Conservation (phyloP, 306 rosid species). For the Cicer pinnatifidum region DNA sequence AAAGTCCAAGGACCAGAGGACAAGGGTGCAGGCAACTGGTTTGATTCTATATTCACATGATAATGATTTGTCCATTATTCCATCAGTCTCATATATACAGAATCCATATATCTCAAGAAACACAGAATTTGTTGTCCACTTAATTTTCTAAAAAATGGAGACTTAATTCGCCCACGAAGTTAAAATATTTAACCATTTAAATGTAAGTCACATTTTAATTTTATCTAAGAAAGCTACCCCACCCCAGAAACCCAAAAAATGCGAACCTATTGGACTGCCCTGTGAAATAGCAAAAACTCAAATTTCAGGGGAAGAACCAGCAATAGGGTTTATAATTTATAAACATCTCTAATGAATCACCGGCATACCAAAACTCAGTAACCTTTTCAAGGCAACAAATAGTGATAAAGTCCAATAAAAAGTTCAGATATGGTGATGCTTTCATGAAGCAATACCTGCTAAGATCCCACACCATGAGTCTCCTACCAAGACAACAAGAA, state of each 20-base stretch:
- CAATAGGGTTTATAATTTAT: slow-evolving; percentile 1
- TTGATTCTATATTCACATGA: slow-evolving; percentile 1
- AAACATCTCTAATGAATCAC: slow-evolving; percentile 20
- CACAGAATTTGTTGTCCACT: background rate
- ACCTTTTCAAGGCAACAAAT: slow-evolving; percentile 18
- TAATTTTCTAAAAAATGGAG: background rate
- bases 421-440: slow-evolving; percentile 19
- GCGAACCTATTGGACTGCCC: slow-evolving; percentile 6
- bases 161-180: background rate
- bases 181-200: background rate
- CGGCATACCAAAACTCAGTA: slow-evolving; percentile 9
- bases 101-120: slow-evolving; percentile 18
- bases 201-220: background rate
- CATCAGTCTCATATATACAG: background rate
- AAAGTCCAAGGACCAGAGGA: background rate
- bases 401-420: slow-evolving; percentile 8
- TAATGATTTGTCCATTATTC: slow-evolving; percentile 8
- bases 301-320: slow-evolving; percentile 16
- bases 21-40: background rate
- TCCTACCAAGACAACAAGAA: slow-evolving; percentile 94
- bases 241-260: background rate
- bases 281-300: slow-evolving; percentile 3
- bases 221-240: background rate
- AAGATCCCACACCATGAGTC: slow-evolving; percentile 99
- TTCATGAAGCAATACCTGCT: slow-evolving; percentile 74